Base-by-base conservation (phyloP, 1,284 basidiomycete genomes). In the Mycena citricolor region DNA sequence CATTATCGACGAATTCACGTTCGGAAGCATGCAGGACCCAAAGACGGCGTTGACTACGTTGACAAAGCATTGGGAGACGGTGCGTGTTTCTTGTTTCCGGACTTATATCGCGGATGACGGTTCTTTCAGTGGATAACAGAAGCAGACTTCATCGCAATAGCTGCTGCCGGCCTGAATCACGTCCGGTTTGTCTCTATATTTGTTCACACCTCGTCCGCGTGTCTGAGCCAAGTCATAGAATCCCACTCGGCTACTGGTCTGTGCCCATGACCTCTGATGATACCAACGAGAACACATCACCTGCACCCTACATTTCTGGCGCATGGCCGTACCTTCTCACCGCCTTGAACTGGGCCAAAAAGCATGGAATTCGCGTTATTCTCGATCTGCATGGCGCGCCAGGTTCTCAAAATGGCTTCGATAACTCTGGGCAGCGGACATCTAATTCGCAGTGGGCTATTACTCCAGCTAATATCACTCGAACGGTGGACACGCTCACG, bases 391-490 rank as follows among this genome's bases (percentile, higher is more conserved):
- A 85, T 53, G 82, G 81, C 21, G 81, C 81, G 0, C 82, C 81
- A 1, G 82, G 80, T 17, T 82, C 79, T 25, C 82, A 86, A 59
- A 86, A 86, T 52, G 83, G 83, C 1, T 90, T 82, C 62, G 90
- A 93, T 65, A 92, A 92, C 66, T 90, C 86, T 11, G 92, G 92
- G 5, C 83, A 84, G 51, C 70, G 79, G n/a, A 82, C 75, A 0
- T 69, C 70, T 12, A 66, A 69, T 34, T 79, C 85, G 8, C 62
- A 71, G 37, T 94, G 87, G 87, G 82, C 77, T 1, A 59, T 64
- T 16, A 74, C 78, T 46, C 60, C 71, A 1, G 63, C 65, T 20
- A 80, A 86, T 55, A 66, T 89, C 25, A 66, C 73, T 12, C 71
- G 85, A 13, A 88, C 89, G 2, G 65, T 88, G 16, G 76, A 82